Percentiles rank a stretch among this genome's conserved stretches.
Evolutionary conservation across 176 grass and related monocot species (phyloP).

Genomic region (Miscanthus lutarioriparius): DNA sequence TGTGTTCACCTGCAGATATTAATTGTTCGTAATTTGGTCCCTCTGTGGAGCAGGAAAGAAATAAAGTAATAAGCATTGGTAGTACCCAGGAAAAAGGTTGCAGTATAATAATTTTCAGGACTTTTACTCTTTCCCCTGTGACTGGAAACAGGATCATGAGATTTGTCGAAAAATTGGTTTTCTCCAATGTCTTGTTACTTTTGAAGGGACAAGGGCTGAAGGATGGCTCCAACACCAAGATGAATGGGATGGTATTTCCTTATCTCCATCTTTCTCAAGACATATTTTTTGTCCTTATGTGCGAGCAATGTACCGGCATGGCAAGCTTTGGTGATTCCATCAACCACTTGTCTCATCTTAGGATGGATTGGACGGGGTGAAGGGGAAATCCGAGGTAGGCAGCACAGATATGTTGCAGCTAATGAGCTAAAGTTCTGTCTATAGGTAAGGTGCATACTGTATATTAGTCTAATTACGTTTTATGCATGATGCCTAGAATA

Average conservation of each 20-base stretch:
- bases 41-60: background rate
- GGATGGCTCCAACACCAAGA: conserved; percentile 8
- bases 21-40: background rate
- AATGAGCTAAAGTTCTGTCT: background rate
- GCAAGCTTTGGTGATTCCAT: conserved; percentile 14
- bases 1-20: background rate
- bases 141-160: background rate
- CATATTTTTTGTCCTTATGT: conserved; percentile 1
- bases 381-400: background rate
- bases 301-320: background rate
- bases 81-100: too few species aligned
- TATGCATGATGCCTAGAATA: too few species aligned
- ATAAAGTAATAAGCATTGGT: background rate
- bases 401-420: background rate
- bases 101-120: background rate
- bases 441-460: background rate
- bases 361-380: background rate
- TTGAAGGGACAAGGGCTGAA: background rate
- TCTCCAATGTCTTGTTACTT: background rate
- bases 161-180: background rate
- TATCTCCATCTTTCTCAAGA: background rate
- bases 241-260: background rate
- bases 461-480: background rate
- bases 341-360: background rate
- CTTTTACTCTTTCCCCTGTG: background rate